Percentiles rank a stretch among this genome's conserved stretches.
Conservation (phyloP, 805 yeast genomes). For the Teunomyces gatunensis region DNA sequence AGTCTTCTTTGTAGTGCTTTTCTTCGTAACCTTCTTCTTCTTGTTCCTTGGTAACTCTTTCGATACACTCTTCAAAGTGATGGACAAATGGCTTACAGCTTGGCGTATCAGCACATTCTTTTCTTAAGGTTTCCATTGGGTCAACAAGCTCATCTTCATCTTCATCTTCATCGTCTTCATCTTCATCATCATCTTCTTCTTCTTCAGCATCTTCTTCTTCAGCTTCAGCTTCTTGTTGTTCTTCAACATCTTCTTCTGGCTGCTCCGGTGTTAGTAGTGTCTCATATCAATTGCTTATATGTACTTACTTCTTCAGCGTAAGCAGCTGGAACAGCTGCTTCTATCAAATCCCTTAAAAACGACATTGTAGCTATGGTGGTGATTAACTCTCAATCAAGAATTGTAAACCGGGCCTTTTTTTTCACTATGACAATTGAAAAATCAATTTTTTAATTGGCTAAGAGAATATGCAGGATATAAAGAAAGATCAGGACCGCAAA, state of each 20-base stretch:
- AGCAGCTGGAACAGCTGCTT: conserved; percentile 77
- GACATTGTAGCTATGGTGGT: conserved; percentile 29
- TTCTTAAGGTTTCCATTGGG: conserved; percentile 37
- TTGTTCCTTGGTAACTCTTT: conserved; percentile 85
- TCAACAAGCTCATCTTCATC: conserved; percentile 66
- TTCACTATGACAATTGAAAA: conserved; percentile 15
- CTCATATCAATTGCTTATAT: background rate
- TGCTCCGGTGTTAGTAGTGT: conserved; percentile 19
- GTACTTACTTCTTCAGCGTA: conserved; percentile 70
- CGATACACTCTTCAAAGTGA: conserved; percentile 92
- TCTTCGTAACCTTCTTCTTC: conserved; percentile 83
- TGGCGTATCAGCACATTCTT: conserved; percentile 64
- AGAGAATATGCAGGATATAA: background rate
- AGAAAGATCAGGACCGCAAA: background rate
- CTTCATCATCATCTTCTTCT: conserved; percentile 56
- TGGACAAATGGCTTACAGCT: conserved; percentile 74
- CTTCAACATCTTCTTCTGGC: conserved; percentile 24
- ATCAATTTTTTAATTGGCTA: conserved; percentile 26
- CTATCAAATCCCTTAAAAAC: conserved; percentile 71
- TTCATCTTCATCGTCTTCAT: conserved; percentile 62
- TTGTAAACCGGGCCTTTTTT: conserved; percentile 1
- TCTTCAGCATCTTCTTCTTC: conserved; percentile 44
- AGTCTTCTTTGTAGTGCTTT: conserved; percentile 86
- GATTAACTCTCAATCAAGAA: conserved; percentile 1
- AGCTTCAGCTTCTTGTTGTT: conserved; percentile 22